Evolutionary conservation across 129 eudicot species (phyloP).

Genomic region (Solidago caesia): DNA sequence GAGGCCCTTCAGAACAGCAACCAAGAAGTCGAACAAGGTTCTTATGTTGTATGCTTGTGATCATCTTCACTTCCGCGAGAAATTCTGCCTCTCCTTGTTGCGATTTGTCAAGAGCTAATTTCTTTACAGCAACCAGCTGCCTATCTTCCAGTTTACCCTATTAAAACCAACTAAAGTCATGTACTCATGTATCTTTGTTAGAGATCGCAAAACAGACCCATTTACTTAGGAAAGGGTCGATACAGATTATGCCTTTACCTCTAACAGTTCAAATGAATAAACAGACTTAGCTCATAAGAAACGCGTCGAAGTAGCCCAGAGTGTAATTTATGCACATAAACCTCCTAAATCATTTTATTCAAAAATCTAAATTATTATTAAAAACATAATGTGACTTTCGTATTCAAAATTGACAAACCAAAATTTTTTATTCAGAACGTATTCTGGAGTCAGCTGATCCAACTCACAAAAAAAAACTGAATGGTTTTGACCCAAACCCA

Average conservation of each 20-base stretch:
- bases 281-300: neutral
- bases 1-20: slow-evolving; percentile 66
- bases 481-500: too few relatives aligned
- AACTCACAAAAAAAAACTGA: too few relatives aligned
- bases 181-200: slow-evolving; percentile 11
- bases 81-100: slow-evolving; percentile 74
- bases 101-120: slow-evolving; percentile 63
- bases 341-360: too few relatives aligned
- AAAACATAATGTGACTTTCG: too few relatives aligned
- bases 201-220: neutral
- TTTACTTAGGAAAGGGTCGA: neutral
- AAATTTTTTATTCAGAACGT: too few relatives aligned
- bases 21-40: slow-evolving; percentile 72
- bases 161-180: slow-evolving; percentile 6
- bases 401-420: too few relatives aligned
- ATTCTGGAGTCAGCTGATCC: too few relatives aligned
- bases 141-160: slow-evolving; percentile 63
- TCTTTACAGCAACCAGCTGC: slow-evolving; percentile 63
- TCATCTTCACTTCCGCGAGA: slow-evolving; percentile 56
- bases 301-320: too few relatives aligned
- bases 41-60: slow-evolving; percentile 72
- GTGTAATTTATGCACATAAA: too few relatives aligned
- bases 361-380: too few relatives aligned
- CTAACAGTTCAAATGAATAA: neutral
- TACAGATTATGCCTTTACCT: neutral